Conservation (phyloP, 2,329 filamentous ascomycete genomes). For the Apiospora hydei region DNA sequence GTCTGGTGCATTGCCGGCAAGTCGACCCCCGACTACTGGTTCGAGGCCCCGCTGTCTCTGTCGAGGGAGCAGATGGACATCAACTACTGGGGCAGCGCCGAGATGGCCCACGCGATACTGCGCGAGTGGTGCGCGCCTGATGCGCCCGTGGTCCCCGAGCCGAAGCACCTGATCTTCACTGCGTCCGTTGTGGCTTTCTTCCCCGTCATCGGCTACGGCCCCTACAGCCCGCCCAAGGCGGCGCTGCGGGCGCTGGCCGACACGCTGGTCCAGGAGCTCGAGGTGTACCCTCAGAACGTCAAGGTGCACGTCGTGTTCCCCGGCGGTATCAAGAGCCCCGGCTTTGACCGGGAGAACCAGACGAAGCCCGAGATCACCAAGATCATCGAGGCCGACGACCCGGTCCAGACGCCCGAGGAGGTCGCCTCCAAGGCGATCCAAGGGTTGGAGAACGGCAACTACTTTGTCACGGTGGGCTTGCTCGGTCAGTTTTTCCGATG, state of each 20-base stretch:
- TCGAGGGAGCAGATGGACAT: slow-evolving; percentile 86
- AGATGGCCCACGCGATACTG: slow-evolving; percentile 83
- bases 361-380: slow-evolving; percentile 83
- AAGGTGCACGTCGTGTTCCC: slow-evolving; percentile 85
- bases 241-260: slow-evolving; percentile 86
- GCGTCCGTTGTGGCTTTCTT: slow-evolving; percentile 78
- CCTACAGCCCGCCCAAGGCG: slow-evolving; percentile 85
- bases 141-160: slow-evolving; percentile 52
- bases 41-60: slow-evolving; percentile 72
- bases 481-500: slow-evolving; percentile 77
- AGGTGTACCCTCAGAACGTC: slow-evolving; percentile 85
- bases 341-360: slow-evolving; percentile 76
- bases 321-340: slow-evolving; percentile 80
- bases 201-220: slow-evolving; percentile 79
- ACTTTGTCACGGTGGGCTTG: slow-evolving; percentile 78
- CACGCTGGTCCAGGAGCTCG: slow-evolving; percentile 80
- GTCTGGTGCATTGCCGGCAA: slow-evolving; percentile 91
- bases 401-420: slow-evolving; percentile 77
- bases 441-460: slow-evolving; percentile 82
- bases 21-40: slow-evolving; percentile 76
- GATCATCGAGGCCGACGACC: slow-evolving; percentile 83
- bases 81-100: slow-evolving; percentile 87
- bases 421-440: slow-evolving; percentile 75
- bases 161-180: slow-evolving; percentile 88
- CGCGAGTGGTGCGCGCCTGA: slow-evolving; percentile 72